These are phyloP conservation scores for Puccinia novopanici DNA, from an alignment of 1,284 basidiomycete genomes.

Conservation along the genomic window DNA sequence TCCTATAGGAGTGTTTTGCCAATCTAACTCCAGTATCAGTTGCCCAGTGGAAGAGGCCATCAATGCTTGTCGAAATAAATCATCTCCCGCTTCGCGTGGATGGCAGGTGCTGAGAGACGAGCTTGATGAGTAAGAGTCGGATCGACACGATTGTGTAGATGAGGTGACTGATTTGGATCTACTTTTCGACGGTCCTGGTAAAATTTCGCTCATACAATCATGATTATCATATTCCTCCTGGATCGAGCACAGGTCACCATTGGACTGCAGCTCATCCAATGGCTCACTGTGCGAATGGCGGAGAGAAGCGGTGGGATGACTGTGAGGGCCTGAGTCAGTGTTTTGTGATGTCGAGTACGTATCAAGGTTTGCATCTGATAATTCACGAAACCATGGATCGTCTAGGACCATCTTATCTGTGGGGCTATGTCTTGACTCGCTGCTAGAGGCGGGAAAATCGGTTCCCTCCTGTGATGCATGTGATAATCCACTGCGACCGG, in stretches of 20 bases:
- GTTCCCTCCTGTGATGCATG: background rate
- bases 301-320: background rate
- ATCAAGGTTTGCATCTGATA: background rate
- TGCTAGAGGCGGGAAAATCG: background rate
- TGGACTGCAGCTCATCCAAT: background rate
- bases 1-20: conserved; percentile 41
- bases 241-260: background rate
- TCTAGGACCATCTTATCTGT: conserved; percentile 24
- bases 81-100: background rate
- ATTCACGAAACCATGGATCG: conserved; percentile 24
- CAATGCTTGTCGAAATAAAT: conserved; percentile 36
- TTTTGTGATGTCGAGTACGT: background rate
- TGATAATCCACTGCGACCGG: conserved; percentile 23
- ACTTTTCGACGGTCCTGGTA: background rate
- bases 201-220: background rate
- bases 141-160: background rate
- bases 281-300: background rate
- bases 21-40: conserved; percentile 25
- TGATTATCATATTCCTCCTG: conserved; percentile 16
- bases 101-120: background rate
- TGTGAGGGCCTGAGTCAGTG: background rate
- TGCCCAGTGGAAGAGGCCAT: conserved; percentile 13
- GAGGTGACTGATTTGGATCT: conserved; percentile 14
- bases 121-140: background rate
- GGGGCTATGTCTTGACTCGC: background rate